Base-by-base conservation (phyloP, 495 filamentous ascomycete genomes). In the Geoglossum glabrum region DNA sequence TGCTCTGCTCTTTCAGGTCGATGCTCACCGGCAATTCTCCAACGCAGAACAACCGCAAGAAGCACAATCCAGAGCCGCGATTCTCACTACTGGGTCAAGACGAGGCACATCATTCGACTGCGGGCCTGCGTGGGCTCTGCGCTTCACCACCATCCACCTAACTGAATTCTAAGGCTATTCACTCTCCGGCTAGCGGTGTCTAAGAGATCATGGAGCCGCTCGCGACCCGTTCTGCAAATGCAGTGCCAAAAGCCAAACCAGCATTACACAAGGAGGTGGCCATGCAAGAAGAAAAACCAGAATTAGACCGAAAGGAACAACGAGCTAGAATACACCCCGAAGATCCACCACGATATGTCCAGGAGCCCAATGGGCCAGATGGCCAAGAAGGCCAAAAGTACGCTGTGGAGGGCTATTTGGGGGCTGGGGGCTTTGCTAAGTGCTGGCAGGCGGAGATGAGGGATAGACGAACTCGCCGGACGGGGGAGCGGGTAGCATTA, bases 341-440 rank as follows among this genome's bases (percentile, higher is more conserved):
- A 33, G 60, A 68, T 13, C 70, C 70, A 19, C 90, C 92, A 28
- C 68, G 80, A 55, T 71, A 85, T 63, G 85, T 96, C 26, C 68
- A 72, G 57, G 87, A 95, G 65, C 88, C 87, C 54, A 67, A 76
- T 38, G 71, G 74, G 65, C 63, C 68, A 57, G 69, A 80, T 57
- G 77, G 79, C 40, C 76, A 77, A 63, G 75, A 84, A 70, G 82
- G 84, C 55, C 82, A 86, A 59, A 75, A 79, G 55, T 98, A 95
- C 72, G 76, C 80, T 40, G 85, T 88, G 7, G 92, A 90, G n/a
- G 76, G 73, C 43, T 79, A 85, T 56, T 72, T 98, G 46, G 92
- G 92, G 0, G 95, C 92, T 71, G 92, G 92, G 47, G 92, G 92
- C 0, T 98, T 98, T 66, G 92, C 92, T 21, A 84, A 95, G 28